Base-by-base conservation (phyloP, 2,329 filamentous ascomycete species). In the Pseudogymnoascus sp. region DNA sequence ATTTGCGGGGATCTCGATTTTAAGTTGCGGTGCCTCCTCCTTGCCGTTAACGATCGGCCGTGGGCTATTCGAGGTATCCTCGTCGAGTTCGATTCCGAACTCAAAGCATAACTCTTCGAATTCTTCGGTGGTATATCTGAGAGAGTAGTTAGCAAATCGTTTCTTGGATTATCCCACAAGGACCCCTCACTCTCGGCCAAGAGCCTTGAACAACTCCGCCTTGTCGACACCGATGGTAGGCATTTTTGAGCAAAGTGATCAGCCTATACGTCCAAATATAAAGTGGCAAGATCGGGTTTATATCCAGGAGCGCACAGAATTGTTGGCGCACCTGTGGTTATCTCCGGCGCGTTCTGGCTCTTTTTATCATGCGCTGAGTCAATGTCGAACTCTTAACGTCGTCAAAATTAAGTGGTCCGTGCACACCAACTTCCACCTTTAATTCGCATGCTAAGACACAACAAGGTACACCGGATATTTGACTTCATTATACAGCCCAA, bases 81-180 rank as follows among this genome's bases (percentile, higher is more conserved):
- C 93, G 78, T 99, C 94, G 69, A 99, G 84, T 77, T 99, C 94
- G 74, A 99, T 95, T 64, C 82, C 82, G 74, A 96, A 99, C 72
- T 99, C 93, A 83, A 99, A 99, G 78, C 94, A 97, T 69, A 99
- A 82, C 73, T 96, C 90, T 76, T 99, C 94, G 73, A 99, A 99
- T 73, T 96, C 91, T 71, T 96, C 86, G 67, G 91, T 94, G 62
- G 93, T 96, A 77, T 90, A 93, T 69, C 89, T 92, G 64, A 41
- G 26, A 33, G 43, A 33, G 19, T 49, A 65, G 67, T 72, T 62
- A 70, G 69, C 10, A 29, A 21, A 45, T 16, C 8, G 45, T 45
- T 63, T 61, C 68, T 4, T 71, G 68, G 68, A 61, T 74, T 12
- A 61, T 72, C 65, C 66, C 72, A 65, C 72, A 65, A 62, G 67